Conservation (phyloP, 306 rosid genomes). For the barrel medic (Medicago truncatula) region DNA sequence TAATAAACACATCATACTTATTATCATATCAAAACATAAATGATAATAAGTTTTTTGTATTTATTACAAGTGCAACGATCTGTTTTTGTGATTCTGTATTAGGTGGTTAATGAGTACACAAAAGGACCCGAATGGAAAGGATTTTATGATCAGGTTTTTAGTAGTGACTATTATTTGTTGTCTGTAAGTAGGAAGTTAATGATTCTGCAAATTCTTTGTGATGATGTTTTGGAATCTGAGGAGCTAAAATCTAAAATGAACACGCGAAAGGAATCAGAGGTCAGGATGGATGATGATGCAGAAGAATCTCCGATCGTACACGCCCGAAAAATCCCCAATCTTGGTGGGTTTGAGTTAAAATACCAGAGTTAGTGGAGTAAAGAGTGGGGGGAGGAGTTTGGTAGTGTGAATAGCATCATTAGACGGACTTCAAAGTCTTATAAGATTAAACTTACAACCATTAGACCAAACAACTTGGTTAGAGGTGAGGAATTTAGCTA, state of each 20-base stretch:
- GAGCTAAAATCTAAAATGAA: slow-evolving; percentile 82
- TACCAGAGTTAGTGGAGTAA: too few relatives aligned
- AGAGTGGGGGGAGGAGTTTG: too few relatives aligned
- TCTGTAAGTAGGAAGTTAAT: slow-evolving; percentile 73
- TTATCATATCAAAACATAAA: neutral
- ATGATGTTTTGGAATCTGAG: slow-evolving; percentile 71
- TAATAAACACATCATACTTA: slow-evolving; percentile 25
- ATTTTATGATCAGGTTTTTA: slow-evolving; percentile 68
- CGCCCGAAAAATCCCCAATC: too few relatives aligned
- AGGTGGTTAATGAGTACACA: slow-evolving; percentile 67
- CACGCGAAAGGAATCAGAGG: slow-evolving; percentile 77
- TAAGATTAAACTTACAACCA: too few relatives aligned
- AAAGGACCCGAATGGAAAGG: slow-evolving; percentile 72
- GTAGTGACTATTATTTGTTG: slow-evolving; percentile 71
- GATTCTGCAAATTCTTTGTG: slow-evolving; percentile 83
- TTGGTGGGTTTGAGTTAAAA: too few relatives aligned
- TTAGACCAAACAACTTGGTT: too few relatives aligned
- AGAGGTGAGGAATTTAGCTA: too few relatives aligned
- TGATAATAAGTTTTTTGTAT: slow-evolving; percentile 18
- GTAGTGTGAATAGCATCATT: too few relatives aligned
- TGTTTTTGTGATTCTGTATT: slow-evolving; percentile 68
- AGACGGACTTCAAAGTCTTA: too few relatives aligned
- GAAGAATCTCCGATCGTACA: too few relatives aligned
- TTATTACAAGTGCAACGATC: slow-evolving; percentile 67
- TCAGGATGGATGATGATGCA: slow-evolving; percentile 70